These are phyloP conservation scores for Cymbopogon citratus DNA, from an alignment of 176 grass and related monocot genomes.

Conservation along the genomic window DNA sequence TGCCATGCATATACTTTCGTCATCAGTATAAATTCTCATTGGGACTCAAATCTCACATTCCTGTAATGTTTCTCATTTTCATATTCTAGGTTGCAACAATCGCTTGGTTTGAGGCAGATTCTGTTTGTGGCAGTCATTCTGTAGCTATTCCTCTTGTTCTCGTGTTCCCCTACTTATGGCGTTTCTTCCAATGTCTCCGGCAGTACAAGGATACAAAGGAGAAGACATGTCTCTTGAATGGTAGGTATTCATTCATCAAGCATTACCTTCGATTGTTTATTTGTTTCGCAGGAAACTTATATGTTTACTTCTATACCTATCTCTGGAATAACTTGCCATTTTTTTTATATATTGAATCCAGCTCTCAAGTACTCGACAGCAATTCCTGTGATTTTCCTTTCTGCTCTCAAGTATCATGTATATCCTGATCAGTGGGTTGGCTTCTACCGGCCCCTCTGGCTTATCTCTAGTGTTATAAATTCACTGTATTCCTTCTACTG, in stretches of 20 bases:
- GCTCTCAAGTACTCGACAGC: constrained; percentile 96
- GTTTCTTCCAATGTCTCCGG: constrained; percentile 93
- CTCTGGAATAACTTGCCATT: constrained; percentile 22
- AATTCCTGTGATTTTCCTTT: constrained; percentile 87
- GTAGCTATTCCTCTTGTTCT: constrained; percentile 91
- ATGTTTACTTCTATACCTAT: constrained; percentile 5
- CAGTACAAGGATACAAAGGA: constrained; percentile 98
- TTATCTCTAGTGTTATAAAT: constrained; percentile 82
- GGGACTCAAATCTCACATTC: neutral
- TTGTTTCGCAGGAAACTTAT: neutral
- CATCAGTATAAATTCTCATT: neutral
- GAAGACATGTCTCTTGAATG: constrained; percentile 81
- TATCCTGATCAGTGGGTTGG: constrained; percentile 61
- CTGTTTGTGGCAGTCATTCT: constrained; percentile 94
- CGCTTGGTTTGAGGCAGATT: constrained; percentile 99
- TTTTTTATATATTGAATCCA: constrained; percentile 32
- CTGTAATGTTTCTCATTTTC: constrained; percentile 6
- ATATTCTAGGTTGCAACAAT: constrained; percentile 82
- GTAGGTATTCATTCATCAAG: constrained; percentile 72
- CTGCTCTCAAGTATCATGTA: constrained; percentile 93
- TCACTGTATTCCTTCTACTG: constrained; percentile 96
- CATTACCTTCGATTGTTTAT: neutral
- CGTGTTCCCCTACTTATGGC: constrained; percentile 85
- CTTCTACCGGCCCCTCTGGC: constrained; percentile 90
- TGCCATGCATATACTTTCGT: neutral